These are phyloP conservation scores for Cicer judaicum DNA, from an alignment of 306 rosid genomes.

Conservation along the genomic window DNA sequence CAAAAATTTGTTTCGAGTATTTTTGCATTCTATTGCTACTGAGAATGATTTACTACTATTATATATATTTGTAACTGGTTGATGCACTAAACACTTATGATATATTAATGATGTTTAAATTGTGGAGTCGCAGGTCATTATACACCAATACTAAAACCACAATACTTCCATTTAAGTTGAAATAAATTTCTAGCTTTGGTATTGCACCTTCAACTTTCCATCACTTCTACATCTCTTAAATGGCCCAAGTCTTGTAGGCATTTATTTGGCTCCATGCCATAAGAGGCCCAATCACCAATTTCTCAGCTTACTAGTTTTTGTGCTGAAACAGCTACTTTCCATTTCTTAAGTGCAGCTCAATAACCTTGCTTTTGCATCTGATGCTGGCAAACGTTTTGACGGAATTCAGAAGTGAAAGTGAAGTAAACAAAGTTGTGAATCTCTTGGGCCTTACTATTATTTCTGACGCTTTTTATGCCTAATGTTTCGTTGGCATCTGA, in stretches of 20 bases:
- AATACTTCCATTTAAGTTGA: background rate
- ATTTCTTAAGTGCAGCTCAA: background rate
- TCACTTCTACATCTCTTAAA: background rate
- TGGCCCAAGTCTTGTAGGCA: background rate
- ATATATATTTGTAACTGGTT: too few relatives aligned
- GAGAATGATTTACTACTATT: too few relatives aligned
- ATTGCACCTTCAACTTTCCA: background rate
- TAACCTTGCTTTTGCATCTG: too few relatives aligned
- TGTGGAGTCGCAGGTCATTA: background rate
- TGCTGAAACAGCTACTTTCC: background rate
- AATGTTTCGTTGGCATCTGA: too few relatives aligned
- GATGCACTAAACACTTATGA: too few relatives aligned
- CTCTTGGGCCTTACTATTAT: too few relatives aligned
- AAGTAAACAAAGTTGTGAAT: too few relatives aligned
- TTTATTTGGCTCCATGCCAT: background rate
- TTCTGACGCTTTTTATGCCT: too few relatives aligned
- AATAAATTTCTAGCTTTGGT: background rate
- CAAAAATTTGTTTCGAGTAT: background rate
- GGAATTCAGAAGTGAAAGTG: too few relatives aligned
- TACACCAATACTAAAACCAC: background rate
- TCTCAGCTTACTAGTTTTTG: background rate
- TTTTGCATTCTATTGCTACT: too few relatives aligned
- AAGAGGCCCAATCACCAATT: background rate
- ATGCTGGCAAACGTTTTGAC: too few relatives aligned
- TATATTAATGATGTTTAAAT: background rate